Base-by-base conservation (phyloP, 2,329 filamentous ascomycete species). In the Neofusicoccum sp. region DNA sequence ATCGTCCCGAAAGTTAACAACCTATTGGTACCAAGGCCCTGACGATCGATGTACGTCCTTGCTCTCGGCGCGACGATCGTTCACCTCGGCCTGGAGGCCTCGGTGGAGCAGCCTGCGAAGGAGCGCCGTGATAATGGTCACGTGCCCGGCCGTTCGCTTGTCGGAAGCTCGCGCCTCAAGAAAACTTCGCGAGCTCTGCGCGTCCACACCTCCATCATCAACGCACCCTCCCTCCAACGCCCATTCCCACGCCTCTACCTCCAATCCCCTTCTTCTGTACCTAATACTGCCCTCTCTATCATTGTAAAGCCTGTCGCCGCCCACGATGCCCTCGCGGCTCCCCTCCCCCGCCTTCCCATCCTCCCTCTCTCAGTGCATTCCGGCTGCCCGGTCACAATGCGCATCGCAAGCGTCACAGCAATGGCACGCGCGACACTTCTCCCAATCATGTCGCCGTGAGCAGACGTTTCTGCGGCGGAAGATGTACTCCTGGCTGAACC, bases 401-500 rank as follows among this genome's bases (percentile, higher is more conserved):
- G 14, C 37, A 44, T 64, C 61, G 16, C 43, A 37, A 34, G 29
- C 54, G 45, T 58, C 54, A 43, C 54, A 31, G 29, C 54, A 45
- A 58, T 58, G 41, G 54, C 58, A 63, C 6, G 37, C 68, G 48
- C 73, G 74, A 44, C 68, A 72, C 11, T 77, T 77, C 61, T 76
- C 74, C 64, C 73, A 75, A 49, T 73, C 75, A 67, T 70, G 73
- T 69, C 72, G 71, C 65, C 71, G 69, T 36, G 73, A 72, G 56
- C 67, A 79, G 63, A 87, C 84, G 47, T 78, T 78, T 67, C 78
- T 83, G 45, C 82, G 85, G 64, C 77, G 79, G 64, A 76, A 81
- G 56, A 87, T 88, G 79, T 86, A 83, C 68, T 75, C 77, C 65
- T 89, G 86, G 86, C 78, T 89, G 41, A 81, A 83, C 65, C 83